Evolutionary conservation across 202 grass and related monocot species (phyloP).

Genomic region (Saccharum hybrid): DNA sequence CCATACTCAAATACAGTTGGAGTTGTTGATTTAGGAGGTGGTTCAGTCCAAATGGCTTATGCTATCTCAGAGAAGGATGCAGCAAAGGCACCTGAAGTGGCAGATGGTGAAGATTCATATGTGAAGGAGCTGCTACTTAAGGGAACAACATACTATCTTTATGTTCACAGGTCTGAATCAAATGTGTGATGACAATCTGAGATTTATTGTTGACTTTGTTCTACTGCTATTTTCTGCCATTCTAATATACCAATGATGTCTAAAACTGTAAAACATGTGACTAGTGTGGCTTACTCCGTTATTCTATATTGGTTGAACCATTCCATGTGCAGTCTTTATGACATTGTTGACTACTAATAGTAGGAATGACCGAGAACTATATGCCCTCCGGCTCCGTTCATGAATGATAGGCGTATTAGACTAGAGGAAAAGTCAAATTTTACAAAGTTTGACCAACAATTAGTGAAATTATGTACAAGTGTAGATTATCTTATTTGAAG

Average conservation of each 20-base stretch:
- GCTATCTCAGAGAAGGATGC: conserved; percentile 95
- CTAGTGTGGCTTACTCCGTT: neutral
- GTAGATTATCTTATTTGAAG: neutral
- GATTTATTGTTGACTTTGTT: conserved; percentile 10
- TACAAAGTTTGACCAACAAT: too few species aligned
- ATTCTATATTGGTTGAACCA: conserved; percentile 6
- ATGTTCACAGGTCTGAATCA: conserved; percentile 86
- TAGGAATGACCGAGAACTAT: conserved; percentile 27
- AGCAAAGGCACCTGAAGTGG: conserved; percentile 67
- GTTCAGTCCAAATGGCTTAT: conserved; percentile 99
- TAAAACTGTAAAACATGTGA: conserved; percentile 3
- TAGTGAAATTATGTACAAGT: too few species aligned
- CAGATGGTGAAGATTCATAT: conserved; percentile 86
- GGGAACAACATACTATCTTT: conserved; percentile 90
- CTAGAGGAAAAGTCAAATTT: too few species aligned
- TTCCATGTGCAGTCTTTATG: neutral
- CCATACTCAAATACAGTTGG: conserved; percentile 83
- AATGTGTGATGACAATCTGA: conserved; percentile 16
- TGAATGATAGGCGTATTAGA: too few species aligned
- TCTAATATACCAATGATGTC: conserved; percentile 30
- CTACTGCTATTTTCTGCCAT: conserved; percentile 32
- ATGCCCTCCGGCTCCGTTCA: too few species aligned
- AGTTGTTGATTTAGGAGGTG: conserved; percentile 96
- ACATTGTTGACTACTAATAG: conserved; percentile 19
- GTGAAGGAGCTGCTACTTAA: conserved; percentile 88